Evolutionary conservation across 208 protist genomes (phyloP).

Genomic region (Acanthamoeba quina): DNA sequence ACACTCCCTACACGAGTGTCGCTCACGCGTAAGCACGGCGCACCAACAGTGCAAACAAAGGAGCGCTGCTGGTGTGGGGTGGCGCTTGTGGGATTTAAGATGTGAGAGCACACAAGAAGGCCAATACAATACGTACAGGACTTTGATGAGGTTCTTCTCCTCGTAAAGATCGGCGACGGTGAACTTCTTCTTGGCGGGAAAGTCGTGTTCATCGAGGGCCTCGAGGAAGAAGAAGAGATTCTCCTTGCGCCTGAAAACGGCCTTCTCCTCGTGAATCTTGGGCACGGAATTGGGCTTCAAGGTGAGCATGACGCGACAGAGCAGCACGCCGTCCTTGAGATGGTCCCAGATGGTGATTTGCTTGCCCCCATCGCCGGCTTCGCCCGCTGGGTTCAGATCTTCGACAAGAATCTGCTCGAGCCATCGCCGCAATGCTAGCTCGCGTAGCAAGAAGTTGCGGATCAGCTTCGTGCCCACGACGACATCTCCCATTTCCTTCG

Average conservation of each 20-base stretch:
- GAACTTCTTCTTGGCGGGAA: slow-evolving; percentile 52
- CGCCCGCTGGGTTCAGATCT: neutral
- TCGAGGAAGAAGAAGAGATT: slow-evolving; percentile 69
- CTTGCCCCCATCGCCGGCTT: neutral
- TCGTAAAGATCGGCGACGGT: slow-evolving; percentile 26
- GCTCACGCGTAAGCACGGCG: neutral
- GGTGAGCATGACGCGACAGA: slow-evolving; percentile 59
- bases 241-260: slow-evolving; percentile 36
- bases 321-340: slow-evolving; percentile 39
- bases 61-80: neutral
- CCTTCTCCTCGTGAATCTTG: slow-evolving; percentile 43
- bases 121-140: slow-evolving; percentile 35
- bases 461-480: slow-evolving; percentile 30
- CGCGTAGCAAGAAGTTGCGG: slow-evolving; percentile 37
- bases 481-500: slow-evolving; percentile 38
- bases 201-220: slow-evolving; percentile 28
- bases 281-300: slow-evolving; percentile 54
- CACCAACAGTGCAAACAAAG: neutral
- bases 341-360: neutral
- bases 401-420: slow-evolving; percentile 14
- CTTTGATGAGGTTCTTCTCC: slow-evolving; percentile 16
- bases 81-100: neutral
- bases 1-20: neutral
- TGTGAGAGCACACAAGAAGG: neutral
- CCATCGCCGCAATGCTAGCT: slow-evolving; percentile 31